Conservation (phyloP, 257 asterid species). For the Phtheirospermum japonicum region DNA sequence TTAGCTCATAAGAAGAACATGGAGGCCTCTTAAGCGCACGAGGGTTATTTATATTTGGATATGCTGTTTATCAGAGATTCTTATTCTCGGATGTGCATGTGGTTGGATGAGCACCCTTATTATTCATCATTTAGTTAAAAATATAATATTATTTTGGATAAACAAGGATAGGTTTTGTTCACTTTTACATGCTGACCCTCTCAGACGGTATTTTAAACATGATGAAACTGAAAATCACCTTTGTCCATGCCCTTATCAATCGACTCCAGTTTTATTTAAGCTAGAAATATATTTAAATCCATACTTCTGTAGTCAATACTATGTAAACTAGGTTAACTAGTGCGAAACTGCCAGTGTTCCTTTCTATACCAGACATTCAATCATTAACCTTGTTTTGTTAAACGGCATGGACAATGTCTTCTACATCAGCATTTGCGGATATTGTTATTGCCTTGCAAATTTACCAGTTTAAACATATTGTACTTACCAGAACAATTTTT, state of each 20-base stretch:
- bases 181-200: no score
- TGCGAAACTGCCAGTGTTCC: background rate
- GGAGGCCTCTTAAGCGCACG: no score
- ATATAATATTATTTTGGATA: slow-evolving; percentile 3
- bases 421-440: background rate
- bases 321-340: background rate
- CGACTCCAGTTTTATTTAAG: slow-evolving; percentile 12
- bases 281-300: slow-evolving; percentile 14
- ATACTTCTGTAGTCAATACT: slow-evolving; percentile 12
- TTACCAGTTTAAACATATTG: slow-evolving; percentile 10
- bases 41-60: no score
- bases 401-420: slow-evolving; percentile 9
- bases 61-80: no score
- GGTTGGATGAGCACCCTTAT: slow-evolving; percentile 4
- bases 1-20: no score
- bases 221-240: slow-evolving; percentile 6
- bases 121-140: background rate
- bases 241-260: background rate
- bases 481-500: background rate
- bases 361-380: slow-evolving; percentile 1
- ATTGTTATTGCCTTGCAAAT: background rate
- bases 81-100: slow-evolving; percentile 20
- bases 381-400: background rate
- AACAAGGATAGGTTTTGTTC: background rate
- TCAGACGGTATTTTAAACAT: no score